A percentile compares a stretch with the other conserved stretches of the same genome.
These are phyloP conservation scores for Carpinus viminea DNA, from an alignment of 306 rosid species.

Conservation along the genomic window DNA sequence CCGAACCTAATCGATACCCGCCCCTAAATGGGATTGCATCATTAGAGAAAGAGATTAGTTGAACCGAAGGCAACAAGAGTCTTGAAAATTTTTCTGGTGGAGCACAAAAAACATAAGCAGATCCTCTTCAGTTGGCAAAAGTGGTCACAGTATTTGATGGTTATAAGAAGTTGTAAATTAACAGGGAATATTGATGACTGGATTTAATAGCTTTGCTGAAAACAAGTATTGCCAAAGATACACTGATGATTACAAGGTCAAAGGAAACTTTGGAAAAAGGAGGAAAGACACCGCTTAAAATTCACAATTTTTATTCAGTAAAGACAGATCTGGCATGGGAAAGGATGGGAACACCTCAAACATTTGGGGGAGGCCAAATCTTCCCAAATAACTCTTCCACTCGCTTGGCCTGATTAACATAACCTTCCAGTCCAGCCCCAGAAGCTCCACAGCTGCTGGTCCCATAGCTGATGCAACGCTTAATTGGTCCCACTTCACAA, in stretches of 20 bases:
- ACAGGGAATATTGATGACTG: not conserved
- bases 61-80: not conserved
- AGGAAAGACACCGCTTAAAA: slow-evolving; percentile 12
- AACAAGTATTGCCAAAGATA: too few species aligned
- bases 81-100: not conserved
- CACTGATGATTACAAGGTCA: not conserved
- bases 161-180: not conserved
- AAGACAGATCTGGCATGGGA: slow-evolving; percentile 25
- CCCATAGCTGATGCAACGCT: slow-evolving; percentile 80
- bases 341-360: slow-evolving; percentile 40
- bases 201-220: too few species aligned
- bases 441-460: slow-evolving; percentile 81
- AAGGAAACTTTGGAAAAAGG: not conserved
- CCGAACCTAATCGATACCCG: too few species aligned
- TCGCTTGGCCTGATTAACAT: slow-evolving; percentile 80
- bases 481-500: slow-evolving; percentile 77
- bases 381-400: slow-evolving; percentile 78
- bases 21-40: too few species aligned
- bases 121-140: not conserved
- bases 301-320: slow-evolving; percentile 32
- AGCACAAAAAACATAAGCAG: not conserved
- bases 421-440: slow-evolving; percentile 77
- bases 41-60: not conserved
- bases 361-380: slow-evolving; percentile 99
- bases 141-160: not conserved